A percentile compares a stretch with the other conserved stretches of the same genome.
Evolutionary conservation across 2,329 filamentous ascomycete genomes (phyloP).

Genomic region (Pseudocercospora cruenta): DNA sequence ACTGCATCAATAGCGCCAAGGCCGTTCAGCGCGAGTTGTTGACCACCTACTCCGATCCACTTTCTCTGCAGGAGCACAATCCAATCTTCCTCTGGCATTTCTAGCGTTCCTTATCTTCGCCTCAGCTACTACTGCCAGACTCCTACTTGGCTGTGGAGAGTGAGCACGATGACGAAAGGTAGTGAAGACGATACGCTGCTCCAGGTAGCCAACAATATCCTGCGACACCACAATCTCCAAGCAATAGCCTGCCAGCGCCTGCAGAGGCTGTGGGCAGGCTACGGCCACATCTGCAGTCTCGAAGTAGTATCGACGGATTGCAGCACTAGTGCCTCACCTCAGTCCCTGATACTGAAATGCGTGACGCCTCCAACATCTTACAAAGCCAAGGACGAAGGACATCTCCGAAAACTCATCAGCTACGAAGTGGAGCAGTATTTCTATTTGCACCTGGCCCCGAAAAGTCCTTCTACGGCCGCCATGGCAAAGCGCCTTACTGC

Average conservation of each 20-base stretch:
- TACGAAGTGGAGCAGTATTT: conserved; percentile 71
- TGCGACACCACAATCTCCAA: background rate
- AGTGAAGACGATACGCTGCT: background rate
- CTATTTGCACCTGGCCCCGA: conserved; percentile 60
- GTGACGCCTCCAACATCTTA: conserved; percentile 57
- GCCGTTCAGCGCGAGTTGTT: no score
- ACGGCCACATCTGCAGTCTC: conserved; percentile 59
- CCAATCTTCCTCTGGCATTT: no score
- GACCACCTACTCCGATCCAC: no score
- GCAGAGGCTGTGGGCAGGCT: conserved; percentile 54
- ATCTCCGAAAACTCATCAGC: conserved; percentile 67
- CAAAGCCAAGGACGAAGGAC: conserved; percentile 59
- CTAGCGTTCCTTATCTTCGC: no score
- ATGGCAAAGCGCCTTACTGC: conserved; percentile 54
- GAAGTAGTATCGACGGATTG: conserved; percentile 42
- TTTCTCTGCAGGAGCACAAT: no score
- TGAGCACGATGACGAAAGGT: no score
- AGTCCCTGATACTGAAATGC: conserved; percentile 60
- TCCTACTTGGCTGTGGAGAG: no score
- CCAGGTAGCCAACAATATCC: background rate
- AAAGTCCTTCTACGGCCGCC: conserved; percentile 48
- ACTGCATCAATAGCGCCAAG: no score
- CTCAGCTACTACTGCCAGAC: no score
- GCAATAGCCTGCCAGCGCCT: conserved; percentile 24
- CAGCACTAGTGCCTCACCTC: conserved; percentile 14